Evolutionary conservation across 139 green algal genomes (phyloP).

Genomic region (Choricystis sp.): DNA sequence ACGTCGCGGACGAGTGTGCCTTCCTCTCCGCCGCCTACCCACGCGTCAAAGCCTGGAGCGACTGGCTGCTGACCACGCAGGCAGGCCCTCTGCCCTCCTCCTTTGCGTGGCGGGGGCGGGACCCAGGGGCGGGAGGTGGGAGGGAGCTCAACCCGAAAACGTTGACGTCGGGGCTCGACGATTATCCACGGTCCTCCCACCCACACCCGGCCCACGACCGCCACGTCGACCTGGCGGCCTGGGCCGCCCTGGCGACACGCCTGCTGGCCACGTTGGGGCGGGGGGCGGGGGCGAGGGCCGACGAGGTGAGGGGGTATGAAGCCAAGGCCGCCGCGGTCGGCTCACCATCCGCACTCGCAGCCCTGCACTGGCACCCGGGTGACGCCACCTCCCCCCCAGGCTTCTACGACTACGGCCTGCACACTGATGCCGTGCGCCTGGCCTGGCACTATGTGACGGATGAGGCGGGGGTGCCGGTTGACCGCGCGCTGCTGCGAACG

Average conservation of each 20-base stretch:
- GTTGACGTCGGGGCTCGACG: conserved; percentile 75
- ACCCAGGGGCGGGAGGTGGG: conserved; percentile 20
- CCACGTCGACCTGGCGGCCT: conserved; percentile 84
- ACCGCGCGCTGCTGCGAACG: conserved; percentile 4
- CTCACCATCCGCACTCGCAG: conserved; percentile 29
- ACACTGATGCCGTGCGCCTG: conserved; percentile 61
- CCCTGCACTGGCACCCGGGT: conserved; percentile 67
- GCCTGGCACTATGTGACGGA: background rate
- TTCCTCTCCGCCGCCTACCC: conserved; percentile 42
- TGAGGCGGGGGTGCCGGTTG: background rate
- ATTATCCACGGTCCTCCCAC: conserved; percentile 83
- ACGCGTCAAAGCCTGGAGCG: conserved; percentile 62
- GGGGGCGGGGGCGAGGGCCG: background rate
- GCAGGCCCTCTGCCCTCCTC: conserved; percentile 33
- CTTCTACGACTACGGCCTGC: conserved; percentile 76
- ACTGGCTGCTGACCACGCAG: conserved; percentile 75
- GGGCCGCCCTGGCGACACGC: conserved; percentile 61
- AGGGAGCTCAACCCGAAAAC: conserved; percentile 87
- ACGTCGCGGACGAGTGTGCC: conserved; percentile 5
- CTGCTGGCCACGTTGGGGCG: conserved; percentile 32
- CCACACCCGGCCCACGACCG: conserved; percentile 52
- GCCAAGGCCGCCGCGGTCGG: conserved; percentile 16
- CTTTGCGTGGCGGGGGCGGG: conserved; percentile 53
- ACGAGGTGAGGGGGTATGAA: conserved; percentile 15
- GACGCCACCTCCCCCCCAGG: conserved; percentile 5